phyloP scores from a whole-genome alignment of 495 filamentous ascomycete species.

The Aspergillus conjunctus region DNA sequence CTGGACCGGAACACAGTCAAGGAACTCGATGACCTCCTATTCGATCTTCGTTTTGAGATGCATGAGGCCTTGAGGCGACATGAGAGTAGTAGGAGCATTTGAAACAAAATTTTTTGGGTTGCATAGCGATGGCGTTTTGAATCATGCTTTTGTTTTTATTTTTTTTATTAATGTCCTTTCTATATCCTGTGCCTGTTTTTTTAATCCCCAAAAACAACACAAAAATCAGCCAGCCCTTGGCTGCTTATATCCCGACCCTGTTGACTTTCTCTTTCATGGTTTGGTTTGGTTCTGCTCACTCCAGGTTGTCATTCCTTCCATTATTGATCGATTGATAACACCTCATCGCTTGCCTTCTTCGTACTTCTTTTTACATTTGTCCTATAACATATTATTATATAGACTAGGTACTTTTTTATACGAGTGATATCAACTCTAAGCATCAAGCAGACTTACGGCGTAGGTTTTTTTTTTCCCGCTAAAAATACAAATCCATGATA shows the following conservation, averaged over 20 bases:
- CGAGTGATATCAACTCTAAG: neutral
- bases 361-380: neutral
- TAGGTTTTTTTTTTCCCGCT: too few species aligned
- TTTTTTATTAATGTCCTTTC: neutral
- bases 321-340: too few species aligned
- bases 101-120: conserved; percentile 21
- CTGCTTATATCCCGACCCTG: neutral
- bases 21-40: conserved; percentile 66
- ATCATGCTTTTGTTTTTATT: neutral
- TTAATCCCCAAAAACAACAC: neutral
- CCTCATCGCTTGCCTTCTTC: neutral
- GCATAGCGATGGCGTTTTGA: conserved; percentile 51
- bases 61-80: conserved; percentile 61
- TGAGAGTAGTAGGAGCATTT: conserved; percentile 13
- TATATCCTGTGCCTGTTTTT: neutral
- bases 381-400: conserved; percentile 7
- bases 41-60: conserved; percentile 65
- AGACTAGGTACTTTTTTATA: neutral
- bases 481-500: too few species aligned
- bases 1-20: conserved; percentile 55
- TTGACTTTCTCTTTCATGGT: neutral
- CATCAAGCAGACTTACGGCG: too few species aligned
- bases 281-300: neutral
- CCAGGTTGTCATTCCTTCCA: too few species aligned
- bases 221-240: too few species aligned